phyloP scores from a whole-genome alignment of 2,329 filamentous ascomycete genomes.

The Fusarium dimerum region DNA sequence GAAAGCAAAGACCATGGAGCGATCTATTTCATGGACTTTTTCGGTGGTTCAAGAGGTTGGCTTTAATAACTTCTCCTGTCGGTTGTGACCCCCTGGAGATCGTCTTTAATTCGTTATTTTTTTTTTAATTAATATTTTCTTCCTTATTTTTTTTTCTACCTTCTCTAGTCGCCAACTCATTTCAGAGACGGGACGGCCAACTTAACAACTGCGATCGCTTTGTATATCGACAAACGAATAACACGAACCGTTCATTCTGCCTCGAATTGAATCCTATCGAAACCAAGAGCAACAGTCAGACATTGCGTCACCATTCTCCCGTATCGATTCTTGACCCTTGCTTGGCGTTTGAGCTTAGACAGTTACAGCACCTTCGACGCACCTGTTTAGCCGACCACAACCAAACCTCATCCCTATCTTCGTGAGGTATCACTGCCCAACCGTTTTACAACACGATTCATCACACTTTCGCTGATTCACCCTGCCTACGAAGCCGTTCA shows the following conservation, averaged over 20 bases:
- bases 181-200: not conserved
- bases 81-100: not conserved
- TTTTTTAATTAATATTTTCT: not conserved
- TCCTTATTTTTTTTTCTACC: too few species aligned
- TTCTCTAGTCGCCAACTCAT: too few species aligned
- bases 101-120: not conserved
- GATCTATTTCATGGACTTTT: not conserved
- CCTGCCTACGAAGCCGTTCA: not conserved
- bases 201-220: not conserved
- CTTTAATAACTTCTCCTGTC: not conserved
- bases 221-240: not conserved
- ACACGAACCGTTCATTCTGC: not conserved
- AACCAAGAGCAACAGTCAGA: not conserved
- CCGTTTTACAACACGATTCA: not conserved
- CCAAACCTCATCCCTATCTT: not conserved
- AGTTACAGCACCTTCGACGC: not conserved
- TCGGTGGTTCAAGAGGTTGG: not conserved
- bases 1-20: not conserved
- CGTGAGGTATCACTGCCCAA: constrained; percentile 19
- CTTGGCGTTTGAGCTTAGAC: not conserved
- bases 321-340: not conserved
- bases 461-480: constrained; percentile 2
- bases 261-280: not conserved
- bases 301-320: not conserved
- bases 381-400: not conserved